Percentiles rank a stretch among this genome's conserved stretches.
Evolutionary conservation across 2,329 filamentous ascomycete genomes (phyloP).

Genomic region (Botrytis cinerea): DNA sequence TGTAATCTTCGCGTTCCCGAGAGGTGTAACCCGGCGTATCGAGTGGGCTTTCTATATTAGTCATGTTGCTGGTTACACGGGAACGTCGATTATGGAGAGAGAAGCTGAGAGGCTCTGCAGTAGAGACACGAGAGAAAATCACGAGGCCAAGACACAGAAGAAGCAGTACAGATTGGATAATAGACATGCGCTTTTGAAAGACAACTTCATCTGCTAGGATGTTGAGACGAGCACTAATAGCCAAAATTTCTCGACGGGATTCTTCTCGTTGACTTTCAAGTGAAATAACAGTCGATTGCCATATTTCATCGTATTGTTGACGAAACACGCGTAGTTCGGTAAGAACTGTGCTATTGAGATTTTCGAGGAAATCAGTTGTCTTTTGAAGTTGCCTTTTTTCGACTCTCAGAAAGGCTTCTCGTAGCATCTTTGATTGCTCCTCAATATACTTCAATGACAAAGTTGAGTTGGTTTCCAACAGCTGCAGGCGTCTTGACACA

Average conservation of each 20-base stretch:
- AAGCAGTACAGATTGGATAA: constrained; percentile 85
- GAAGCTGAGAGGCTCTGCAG: constrained; percentile 40
- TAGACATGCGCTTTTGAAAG: constrained; percentile 87
- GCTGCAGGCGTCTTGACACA: constrained; percentile 86
- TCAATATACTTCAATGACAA: constrained; percentile 95
- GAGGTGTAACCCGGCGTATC: constrained; percentile 33
- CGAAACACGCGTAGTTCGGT: constrained; percentile 76
- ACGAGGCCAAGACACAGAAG: constrained; percentile 85
- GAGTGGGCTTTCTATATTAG: constrained; percentile 33
- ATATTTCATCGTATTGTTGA: constrained; percentile 91
- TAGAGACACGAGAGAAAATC: constrained; percentile 66
- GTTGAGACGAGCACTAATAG: constrained; percentile 76
- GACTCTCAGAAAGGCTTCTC: constrained; percentile 81
- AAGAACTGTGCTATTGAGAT: constrained; percentile 84
- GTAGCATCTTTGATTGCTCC: constrained; percentile 86
- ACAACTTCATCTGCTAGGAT: constrained; percentile 91
- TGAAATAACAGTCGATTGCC: constrained; percentile 92
- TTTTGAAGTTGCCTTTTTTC: constrained; percentile 87
- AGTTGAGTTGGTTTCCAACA: constrained; percentile 89
- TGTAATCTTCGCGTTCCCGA: constrained; percentile 18
- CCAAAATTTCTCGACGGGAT: constrained; percentile 79
- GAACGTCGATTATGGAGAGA: constrained; percentile 29
- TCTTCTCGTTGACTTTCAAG: constrained; percentile 86
- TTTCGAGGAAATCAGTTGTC: constrained; percentile 76
- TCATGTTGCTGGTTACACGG: constrained; percentile 27